Conservation (phyloP, 1,284 basidiomycete species). For the Kwoniella shivajii region DNA sequence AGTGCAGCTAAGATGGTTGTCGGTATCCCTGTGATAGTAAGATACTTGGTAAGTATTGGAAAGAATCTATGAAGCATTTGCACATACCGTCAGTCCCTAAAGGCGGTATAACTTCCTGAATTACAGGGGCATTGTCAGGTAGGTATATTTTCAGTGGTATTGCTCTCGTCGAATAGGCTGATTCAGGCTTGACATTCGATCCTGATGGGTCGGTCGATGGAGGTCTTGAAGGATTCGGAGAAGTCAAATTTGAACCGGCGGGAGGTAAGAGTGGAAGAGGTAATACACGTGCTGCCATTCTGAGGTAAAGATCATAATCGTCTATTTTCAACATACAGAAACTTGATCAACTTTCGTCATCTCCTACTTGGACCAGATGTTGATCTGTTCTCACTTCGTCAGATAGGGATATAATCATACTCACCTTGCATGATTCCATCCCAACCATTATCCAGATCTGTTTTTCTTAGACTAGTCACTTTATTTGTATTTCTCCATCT, state of each 20-base stretch:
- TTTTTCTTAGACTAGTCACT: conserved; percentile 82
- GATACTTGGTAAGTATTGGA: too few relatives aligned
- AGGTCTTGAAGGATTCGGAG: conserved; percentile 65
- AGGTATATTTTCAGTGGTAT: conserved; percentile 88
- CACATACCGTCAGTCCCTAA: conserved; percentile 49
- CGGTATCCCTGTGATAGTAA: conserved; percentile 47
- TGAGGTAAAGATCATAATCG: conserved; percentile 93
- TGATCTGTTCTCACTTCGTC: background rate
- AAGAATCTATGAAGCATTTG: background rate
- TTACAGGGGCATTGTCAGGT: conserved; percentile 78
- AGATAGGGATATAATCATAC: conserved; percentile 36
- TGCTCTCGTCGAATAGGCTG: conserved; percentile 77
- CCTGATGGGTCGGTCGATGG: conserved; percentile 66
- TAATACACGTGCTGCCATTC: conserved; percentile 79
- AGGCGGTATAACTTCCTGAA: conserved; percentile 86
- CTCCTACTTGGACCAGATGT: background rate
- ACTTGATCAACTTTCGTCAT: background rate
- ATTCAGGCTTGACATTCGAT: conserved; percentile 57
- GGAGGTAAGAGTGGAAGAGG: conserved; percentile 62
- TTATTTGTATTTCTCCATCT: conserved; percentile 91
- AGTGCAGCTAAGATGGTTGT: conserved; percentile 55
- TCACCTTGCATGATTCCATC: conserved; percentile 86
- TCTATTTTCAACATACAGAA: conserved; percentile 60
- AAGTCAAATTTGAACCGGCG: conserved; percentile 56
- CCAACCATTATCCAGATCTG: conserved; percentile 92